Evolutionary conservation across 1,284 basidiomycete genomes (phyloP).

Genomic region (Sutorius eximius): DNA sequence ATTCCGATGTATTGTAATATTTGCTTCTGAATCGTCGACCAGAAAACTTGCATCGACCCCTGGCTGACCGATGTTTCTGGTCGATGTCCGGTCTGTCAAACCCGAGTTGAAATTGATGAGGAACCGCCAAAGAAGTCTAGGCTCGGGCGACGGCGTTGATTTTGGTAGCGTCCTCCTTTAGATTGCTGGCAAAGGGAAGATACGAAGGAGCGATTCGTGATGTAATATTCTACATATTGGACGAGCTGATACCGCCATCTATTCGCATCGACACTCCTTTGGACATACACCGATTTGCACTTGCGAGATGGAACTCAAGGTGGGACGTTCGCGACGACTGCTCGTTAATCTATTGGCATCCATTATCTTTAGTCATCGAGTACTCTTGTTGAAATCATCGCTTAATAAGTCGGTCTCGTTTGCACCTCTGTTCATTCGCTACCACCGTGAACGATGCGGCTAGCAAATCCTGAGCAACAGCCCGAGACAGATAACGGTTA

Average conservation of each 20-base stretch:
- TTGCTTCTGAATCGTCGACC: constrained; percentile 9
- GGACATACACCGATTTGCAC: constrained; percentile 6
- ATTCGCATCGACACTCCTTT: constrained; percentile 32
- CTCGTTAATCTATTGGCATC: not conserved
- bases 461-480: not conserved
- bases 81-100: constrained; percentile 74
- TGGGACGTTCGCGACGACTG: not conserved
- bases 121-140: constrained; percentile 33
- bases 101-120: constrained; percentile 50
- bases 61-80: constrained; percentile 79
- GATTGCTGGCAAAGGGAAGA: constrained; percentile 13
- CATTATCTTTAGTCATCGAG: not conserved
- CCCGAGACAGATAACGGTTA: not conserved
- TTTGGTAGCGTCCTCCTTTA: constrained; percentile 3
- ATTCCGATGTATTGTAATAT: not conserved
- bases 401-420: constrained; percentile 24
- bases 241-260: constrained; percentile 28
- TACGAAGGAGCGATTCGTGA: constrained; percentile 33
- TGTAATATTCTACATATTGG: constrained; percentile 36
- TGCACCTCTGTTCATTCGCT: not conserved
- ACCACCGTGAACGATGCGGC: constrained; percentile 7
- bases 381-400: constrained; percentile 8
- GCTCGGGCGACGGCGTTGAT: constrained; percentile 29
- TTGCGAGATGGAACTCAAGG: not conserved
- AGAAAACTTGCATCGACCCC: constrained; percentile 80